Evolutionary conservation across 306 rosid genomes (phyloP).

Genomic region (Macrotyloma uniflorum): DNA sequence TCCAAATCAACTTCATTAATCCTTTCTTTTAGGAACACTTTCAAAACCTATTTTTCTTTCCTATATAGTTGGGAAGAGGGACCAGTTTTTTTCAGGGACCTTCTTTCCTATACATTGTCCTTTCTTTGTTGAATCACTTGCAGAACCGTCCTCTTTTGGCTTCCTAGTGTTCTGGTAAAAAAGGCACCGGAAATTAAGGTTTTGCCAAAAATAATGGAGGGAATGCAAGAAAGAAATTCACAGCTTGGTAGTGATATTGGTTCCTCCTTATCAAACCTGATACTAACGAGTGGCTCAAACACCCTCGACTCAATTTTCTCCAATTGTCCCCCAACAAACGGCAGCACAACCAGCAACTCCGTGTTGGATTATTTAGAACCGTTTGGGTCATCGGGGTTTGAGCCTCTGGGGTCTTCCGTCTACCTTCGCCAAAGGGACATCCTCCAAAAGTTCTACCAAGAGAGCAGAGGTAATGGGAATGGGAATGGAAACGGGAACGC

Average conservation of each 20-base stretch:
- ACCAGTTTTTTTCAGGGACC: conserved; percentile 40
- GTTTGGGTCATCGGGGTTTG: conserved; percentile 52
- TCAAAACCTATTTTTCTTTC: background rate
- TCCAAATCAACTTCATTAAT: too few relatives aligned
- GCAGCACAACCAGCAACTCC: conserved; percentile 1
- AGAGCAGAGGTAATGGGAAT: conserved; percentile 40
- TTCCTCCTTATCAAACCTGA: conserved; percentile 66
- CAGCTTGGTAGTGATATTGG: conserved; percentile 50
- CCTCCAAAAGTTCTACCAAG: conserved; percentile 66
- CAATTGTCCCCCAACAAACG: conserved; percentile 33
- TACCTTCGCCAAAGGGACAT: conserved; percentile 82
- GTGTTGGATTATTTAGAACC: conserved; percentile 47
- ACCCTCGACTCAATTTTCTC: conserved; percentile 93
- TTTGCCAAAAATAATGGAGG: conserved; percentile 41
- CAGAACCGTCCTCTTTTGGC: background rate
- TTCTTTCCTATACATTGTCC: conserved; percentile 14
- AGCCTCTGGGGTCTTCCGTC: conserved; percentile 76
- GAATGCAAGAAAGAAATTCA: conserved; percentile 38
- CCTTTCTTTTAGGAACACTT: conserved; percentile 23
- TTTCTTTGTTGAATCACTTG: background rate
- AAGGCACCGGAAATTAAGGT: background rate
- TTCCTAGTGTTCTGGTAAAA: background rate
- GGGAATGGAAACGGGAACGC: background rate
- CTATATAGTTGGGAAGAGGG: conserved; percentile 28
- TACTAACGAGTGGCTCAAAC: conserved; percentile 65